phyloP scores from a whole-genome alignment of 257 asterid genomes.

The Solanum rostratum region DNA sequence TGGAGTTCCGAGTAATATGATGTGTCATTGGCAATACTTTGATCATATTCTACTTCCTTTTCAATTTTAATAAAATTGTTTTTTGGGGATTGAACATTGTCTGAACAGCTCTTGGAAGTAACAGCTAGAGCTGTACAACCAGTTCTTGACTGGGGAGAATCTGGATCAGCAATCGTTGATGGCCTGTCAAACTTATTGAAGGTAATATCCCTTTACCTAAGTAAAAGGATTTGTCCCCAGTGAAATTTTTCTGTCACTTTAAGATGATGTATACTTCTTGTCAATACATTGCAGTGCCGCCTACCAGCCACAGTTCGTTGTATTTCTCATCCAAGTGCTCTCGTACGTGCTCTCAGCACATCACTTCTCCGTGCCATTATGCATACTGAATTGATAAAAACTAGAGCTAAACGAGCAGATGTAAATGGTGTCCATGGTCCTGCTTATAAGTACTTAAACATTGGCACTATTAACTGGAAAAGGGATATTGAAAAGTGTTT shows the following conservation, averaged over 20 bases:
- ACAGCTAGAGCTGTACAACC: constrained; percentile 93
- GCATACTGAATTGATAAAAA: constrained; percentile 39
- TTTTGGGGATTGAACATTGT: constrained; percentile 5
- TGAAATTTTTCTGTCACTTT: background rate
- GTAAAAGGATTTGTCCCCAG: background rate
- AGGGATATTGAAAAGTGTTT: constrained; percentile 69
- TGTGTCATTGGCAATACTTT: background rate
- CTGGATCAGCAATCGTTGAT: constrained; percentile 83
- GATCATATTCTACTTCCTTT: background rate
- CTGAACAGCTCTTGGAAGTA: constrained; percentile 72
- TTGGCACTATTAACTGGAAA: constrained; percentile 52
- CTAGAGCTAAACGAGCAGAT: constrained; percentile 22
- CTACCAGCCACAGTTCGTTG: constrained; percentile 86
- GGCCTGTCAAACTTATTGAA: constrained; percentile 83
- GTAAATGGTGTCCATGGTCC: constrained; percentile 27
- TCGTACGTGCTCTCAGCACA: constrained; percentile 89
- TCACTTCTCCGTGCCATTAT: constrained; percentile 88
- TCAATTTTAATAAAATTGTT: background rate
- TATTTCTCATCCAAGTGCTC: constrained; percentile 92
- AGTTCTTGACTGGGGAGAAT: constrained; percentile 89
- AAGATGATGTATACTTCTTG: background rate
- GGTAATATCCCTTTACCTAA: constrained; percentile 25
- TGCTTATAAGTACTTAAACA: constrained; percentile 42
- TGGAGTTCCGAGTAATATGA: background rate
- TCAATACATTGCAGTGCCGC: constrained; percentile 58